phyloP scores from a whole-genome alignment of 805 yeast genomes.

The Saitoella complicata region DNA sequence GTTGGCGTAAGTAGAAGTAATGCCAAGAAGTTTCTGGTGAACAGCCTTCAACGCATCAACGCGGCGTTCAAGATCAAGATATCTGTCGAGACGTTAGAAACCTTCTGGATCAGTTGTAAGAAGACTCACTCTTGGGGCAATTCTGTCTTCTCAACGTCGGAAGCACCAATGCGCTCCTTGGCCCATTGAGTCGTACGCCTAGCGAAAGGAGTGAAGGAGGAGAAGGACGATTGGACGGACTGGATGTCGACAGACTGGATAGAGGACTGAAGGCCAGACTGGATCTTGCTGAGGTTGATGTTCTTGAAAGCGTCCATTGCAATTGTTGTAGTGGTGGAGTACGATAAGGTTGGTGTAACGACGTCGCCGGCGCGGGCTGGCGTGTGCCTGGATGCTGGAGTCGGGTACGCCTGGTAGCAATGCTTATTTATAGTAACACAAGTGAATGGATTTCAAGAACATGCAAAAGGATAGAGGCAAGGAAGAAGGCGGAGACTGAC shows the following conservation, averaged over 20 bases:
- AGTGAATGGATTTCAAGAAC: no score
- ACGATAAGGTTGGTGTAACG: no score
- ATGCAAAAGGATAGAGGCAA: no score
- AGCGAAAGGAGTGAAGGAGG: conserved; percentile 52
- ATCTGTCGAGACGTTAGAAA: conserved; percentile 35
- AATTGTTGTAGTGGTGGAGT: no score
- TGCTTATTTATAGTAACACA: no score
- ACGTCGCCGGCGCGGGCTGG: no score
- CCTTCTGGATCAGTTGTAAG: background rate
- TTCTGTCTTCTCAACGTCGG: conserved; percentile 28
- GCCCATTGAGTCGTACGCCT: conserved; percentile 65
- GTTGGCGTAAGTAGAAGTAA: conserved; percentile 41
- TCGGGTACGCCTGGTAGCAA: no score
- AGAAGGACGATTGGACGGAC: conserved; percentile 23
- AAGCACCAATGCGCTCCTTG: conserved; percentile 65
- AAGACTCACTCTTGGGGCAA: background rate
- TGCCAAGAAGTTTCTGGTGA: conserved; percentile 39
- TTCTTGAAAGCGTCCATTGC: conserved; percentile 9
- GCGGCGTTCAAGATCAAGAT: conserved; percentile 53
- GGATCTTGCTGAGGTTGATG: conserved; percentile 13
- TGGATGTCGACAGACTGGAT: conserved; percentile 18
- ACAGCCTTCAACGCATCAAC: conserved; percentile 58
- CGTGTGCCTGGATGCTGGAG: no score
- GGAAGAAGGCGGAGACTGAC: no score
- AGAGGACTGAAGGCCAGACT: no score